Evolutionary conservation across 2,329 filamentous ascomycete species (phyloP).

Genomic region (Fusarium annulatum): DNA sequence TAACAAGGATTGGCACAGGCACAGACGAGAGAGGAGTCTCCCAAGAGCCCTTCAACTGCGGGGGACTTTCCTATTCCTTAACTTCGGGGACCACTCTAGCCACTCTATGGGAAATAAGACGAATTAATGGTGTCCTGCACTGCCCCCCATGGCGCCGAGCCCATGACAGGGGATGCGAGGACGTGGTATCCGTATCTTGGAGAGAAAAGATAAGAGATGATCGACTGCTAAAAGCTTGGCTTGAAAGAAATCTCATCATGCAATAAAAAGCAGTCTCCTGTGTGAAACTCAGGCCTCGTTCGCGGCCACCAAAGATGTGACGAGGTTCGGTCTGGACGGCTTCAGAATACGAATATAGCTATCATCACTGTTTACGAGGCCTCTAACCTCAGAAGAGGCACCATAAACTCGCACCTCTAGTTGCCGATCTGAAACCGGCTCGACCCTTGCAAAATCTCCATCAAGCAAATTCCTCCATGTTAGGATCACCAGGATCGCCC

Average conservation of each 20-base stretch:
- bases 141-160: conserved; percentile 33
- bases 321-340: neutral
- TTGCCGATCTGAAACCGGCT: conserved; percentile 30
- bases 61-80: conserved; percentile 15
- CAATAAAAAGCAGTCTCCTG: neutral
- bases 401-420: conserved; percentile 1
- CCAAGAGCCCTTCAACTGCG: conserved; percentile 13
- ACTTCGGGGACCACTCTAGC: neutral
- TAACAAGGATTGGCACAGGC: conserved; percentile 1
- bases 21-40: neutral
- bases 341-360: neutral
- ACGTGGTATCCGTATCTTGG: neutral
- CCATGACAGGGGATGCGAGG: conserved; percentile 29
- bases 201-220: neutral
- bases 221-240: neutral
- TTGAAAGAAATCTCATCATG: neutral
- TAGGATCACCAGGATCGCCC: conserved; percentile 8
- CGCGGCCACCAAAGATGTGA: neutral
- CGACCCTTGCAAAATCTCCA: conserved; percentile 26
- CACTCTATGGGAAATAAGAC: conserved; percentile 25
- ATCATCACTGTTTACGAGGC: neutral
- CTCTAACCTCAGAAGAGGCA: neutral
- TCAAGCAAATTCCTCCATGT: conserved; percentile 2
- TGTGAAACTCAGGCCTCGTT: neutral
- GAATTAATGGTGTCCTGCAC: conserved; percentile 25